phyloP scores from a whole-genome alignment of 148 eudicot genomes.

The Camellia granthamiana region DNA sequence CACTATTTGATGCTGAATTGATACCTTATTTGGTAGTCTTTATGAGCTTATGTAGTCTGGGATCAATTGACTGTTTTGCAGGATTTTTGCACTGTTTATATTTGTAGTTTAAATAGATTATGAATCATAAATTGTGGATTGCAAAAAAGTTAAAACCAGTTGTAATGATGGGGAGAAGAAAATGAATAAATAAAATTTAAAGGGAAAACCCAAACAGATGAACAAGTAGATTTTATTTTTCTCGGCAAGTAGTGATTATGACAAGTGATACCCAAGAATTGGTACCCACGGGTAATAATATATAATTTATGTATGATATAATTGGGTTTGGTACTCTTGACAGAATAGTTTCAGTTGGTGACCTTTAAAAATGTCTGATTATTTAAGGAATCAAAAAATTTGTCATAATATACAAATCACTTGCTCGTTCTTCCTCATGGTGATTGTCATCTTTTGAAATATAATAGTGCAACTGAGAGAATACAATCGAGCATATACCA shows the following conservation, averaged over 20 bases:
- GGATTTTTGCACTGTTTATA: not conserved
- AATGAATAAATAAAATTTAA: not conserved
- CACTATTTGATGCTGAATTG: not conserved
- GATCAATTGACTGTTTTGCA: not conserved
- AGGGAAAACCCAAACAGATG: not conserved
- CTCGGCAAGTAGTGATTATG: not conserved
- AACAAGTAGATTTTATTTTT: not conserved
- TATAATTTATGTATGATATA: not conserved
- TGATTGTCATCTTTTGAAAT: not conserved
- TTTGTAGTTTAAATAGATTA: not conserved
- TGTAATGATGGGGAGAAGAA: not conserved
- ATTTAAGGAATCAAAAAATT: not conserved
- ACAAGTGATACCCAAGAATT: not conserved
- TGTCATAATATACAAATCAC: not conserved
- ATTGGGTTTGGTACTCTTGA: not conserved
- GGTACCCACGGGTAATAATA: not conserved
- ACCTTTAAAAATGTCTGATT: not conserved
- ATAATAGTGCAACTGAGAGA: not conserved
- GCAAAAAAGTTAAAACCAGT: not conserved
- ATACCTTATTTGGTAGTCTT: not conserved
- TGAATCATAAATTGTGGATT: constrained; percentile 4
- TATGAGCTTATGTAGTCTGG: not conserved
- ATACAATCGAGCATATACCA: not conserved
- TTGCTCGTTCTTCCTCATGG: not conserved
- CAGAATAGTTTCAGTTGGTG: not conserved